Base-by-base conservation (phyloP, 139 green algal genomes). In the Coccomyxa sp. region DNA sequence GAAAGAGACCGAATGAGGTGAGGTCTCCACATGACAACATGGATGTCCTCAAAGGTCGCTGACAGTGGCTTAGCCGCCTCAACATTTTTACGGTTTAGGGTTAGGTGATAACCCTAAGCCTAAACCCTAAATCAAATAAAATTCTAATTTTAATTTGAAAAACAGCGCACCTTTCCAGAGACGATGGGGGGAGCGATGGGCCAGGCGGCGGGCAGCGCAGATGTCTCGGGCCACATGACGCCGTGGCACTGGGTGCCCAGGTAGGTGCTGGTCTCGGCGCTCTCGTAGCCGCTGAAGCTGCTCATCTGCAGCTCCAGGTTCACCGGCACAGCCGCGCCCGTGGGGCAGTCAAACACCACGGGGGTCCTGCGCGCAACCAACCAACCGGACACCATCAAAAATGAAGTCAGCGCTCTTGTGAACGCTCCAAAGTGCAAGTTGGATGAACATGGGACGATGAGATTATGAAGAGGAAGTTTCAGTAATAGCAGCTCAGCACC, bases 261-360 rank as follows among this genome's bases (percentile, higher is more conserved):
- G 74, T 84, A 76, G 51, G 57, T 21, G 67, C 21, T 25, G 23
- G 25, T 66, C 21, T 74, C 76, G 38, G 92, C 87, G 31, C 86
- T 87, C 79, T 88, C 90, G 81, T 92, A 94, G 82, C 91, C 91
- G 67, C 92, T 87, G 83, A 91, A 88, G 63, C 89, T 88, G n/a
- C 92, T 83, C 92, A 95, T 71, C 15, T 30, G 51, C 51, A 82
- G 79, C 57, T 82, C 79, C 45, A 82, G 57, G 51, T 68, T 71
- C 51, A 82, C 79, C 17, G 23, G 25, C 21, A 74, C 79, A 11
- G 25, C 23, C 18, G 57, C 45, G 27, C 79, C 79, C 3, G 45
- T n/a, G 79, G 79, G 79, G 51, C 30, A 30, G 79, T 21, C n/a
- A 23, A 38, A 75, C 51, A 18, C 16, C 25, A 74, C 23, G 27